Percentiles rank a stretch among this genome's conserved stretches.
These are phyloP conservation scores for Pholiota molesta DNA, from an alignment of 768 basidiomycete genomes.

Conservation along the genomic window DNA sequence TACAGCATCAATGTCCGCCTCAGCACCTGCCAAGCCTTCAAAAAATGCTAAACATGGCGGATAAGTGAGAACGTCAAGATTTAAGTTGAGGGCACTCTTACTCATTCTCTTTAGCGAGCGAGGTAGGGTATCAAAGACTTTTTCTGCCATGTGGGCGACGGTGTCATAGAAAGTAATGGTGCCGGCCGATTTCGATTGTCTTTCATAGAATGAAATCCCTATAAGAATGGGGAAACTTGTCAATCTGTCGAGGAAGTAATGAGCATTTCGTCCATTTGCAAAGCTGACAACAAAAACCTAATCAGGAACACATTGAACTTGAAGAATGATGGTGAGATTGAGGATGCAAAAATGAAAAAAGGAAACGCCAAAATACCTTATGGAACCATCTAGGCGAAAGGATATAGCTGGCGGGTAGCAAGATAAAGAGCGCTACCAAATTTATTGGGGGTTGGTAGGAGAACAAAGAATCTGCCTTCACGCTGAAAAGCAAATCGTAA, in stretches of 20 bases:
- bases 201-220: conserved; percentile 81
- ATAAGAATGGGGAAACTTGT: conserved; percentile 88
- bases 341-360: too few relatives aligned
- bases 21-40: conserved; percentile 76
- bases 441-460: conserved; percentile 96
- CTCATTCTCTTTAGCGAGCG: conserved; percentile 73
- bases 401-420: conserved; percentile 86
- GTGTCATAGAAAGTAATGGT: conserved; percentile 76
- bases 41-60: conserved; percentile 60
- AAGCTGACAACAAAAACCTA: conserved; percentile 43
- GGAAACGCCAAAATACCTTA: conserved; percentile 55
- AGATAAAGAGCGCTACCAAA: conserved; percentile 79
- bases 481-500: conserved; percentile 36
- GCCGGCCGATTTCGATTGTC: conserved; percentile 73
- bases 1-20: conserved; percentile 76
- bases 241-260: conserved; percentile 40
- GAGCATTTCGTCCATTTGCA: background rate
- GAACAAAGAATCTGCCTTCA: conserved; percentile 90
- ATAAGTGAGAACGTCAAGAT: background rate
- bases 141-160: conserved; percentile 65
- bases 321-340: background rate
- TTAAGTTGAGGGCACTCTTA: conserved; percentile 28
- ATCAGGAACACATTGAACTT: conserved; percentile 91
- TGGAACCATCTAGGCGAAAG: conserved; percentile 98
- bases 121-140: conserved; percentile 73